Evolutionary conservation across 2,329 filamentous ascomycete genomes (phyloP), one percentile per base, ranked within the genome.

Genomic region (Neopestalotiopsis sp.): DNA sequence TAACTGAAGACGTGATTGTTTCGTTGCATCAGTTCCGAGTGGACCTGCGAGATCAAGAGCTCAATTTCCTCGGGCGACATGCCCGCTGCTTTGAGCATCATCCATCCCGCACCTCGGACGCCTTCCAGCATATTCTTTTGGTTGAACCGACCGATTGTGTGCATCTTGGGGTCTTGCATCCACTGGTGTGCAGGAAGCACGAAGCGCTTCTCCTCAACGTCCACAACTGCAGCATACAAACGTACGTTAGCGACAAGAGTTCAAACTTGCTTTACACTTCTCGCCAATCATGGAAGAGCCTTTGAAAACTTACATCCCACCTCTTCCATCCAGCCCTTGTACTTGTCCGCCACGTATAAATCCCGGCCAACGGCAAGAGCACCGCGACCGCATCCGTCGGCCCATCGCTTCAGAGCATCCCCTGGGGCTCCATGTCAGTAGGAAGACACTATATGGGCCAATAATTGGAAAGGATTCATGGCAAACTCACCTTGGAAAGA

Each of bases 261-360:
- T 24, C 2, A 24, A 24, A 24, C 3, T 24, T 24, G 24, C 2
- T 24, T 24, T 24, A 24, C 3, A 24, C 24, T 24, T 24, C 24
- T 24, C 24, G 3, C 24, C 24, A 24, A 24, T 24, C 2, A 24
- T 24, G 24, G 24, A 45, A 30, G 17, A 40, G 34, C 34, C 10
- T 10, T 38, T n/a, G 24, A 24, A 24, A n/a, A 30, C 61, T 63
- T 40, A 63, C 38, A 63, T n/a, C 61, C 61, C 6, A 9, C 34
- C 30, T 63, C 61, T 28, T 63, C 38, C 5, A 63, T 17, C 61
- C 61, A 63, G 9, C n/a, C 10, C 20, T 63, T 63, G 61, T 63
- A 63, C 32, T 63, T 63, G n/a, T n/a, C 32, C 6, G 61, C 17
- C 32, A 63, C 61, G 17, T 14, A 14, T 13, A 45, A 14, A 40